A percentile compares a stretch with the other conserved stretches of the same genome.
Evolutionary conservation across 73 alveolate species (phyloP).

Genomic region (Uronychia setigera): DNA sequence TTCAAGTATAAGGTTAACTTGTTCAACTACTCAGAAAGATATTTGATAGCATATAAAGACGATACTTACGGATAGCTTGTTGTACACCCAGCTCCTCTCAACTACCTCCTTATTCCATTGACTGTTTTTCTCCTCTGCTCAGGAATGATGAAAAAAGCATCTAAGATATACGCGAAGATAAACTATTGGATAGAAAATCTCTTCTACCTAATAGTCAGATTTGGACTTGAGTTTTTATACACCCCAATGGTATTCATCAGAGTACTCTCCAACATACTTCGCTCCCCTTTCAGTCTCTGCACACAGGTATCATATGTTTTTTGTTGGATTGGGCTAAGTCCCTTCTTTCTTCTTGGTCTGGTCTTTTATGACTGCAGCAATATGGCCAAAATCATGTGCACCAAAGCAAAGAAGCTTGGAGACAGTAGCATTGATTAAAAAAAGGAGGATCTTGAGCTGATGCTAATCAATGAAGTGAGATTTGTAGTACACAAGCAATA

Average conservation of each 20-base stretch:
- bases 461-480: neutral
- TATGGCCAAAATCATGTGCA: neutral
- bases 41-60: neutral
- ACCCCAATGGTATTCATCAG: conserved; percentile 16
- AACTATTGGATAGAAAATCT: conserved; percentile 13
- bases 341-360: neutral
- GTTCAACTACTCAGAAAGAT: conserved; percentile 12
- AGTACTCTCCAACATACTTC: conserved; percentile 2
- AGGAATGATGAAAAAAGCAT: neutral
- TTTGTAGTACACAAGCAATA: neutral
- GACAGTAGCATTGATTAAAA: neutral
- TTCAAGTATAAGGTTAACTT: conserved; percentile 6
- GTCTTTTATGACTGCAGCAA: conserved; percentile 2
- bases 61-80: neutral
- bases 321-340: neutral
- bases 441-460: neutral
- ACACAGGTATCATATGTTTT: neutral
- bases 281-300: neutral
- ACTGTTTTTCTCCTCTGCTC: neutral
- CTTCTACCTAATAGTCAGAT: neutral
- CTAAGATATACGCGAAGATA: neutral
- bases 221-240: neutral
- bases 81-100: conserved; percentile 4
- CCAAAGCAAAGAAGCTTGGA: neutral
- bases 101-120: neutral